Conservation (phyloP, 2,329 filamentous ascomycete species). For the Polytolypa hystricis region DNA sequence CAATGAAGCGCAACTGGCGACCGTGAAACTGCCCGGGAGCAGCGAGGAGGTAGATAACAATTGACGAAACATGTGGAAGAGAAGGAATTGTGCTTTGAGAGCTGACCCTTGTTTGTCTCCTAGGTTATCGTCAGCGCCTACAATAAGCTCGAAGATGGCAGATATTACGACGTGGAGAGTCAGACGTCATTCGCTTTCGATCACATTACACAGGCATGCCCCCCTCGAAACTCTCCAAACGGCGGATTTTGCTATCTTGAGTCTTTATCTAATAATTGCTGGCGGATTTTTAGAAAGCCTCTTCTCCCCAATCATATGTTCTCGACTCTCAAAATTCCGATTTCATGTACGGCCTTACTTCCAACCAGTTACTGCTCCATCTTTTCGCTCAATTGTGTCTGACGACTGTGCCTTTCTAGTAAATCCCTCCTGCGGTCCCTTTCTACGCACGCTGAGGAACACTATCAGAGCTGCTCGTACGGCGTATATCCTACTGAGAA, state of each 20-base stretch:
- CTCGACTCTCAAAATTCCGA: slow-evolving; percentile 67
- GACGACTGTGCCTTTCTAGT: slow-evolving; percentile 33
- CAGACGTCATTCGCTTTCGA: slow-evolving; percentile 83
- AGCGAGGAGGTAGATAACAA: slow-evolving; percentile 71
- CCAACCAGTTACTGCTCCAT: not conserved
- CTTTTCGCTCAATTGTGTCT: not conserved
- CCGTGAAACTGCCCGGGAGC: slow-evolving; percentile 78
- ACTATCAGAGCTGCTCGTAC: slow-evolving; percentile 71
- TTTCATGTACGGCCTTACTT: slow-evolving; percentile 53
- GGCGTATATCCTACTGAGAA: slow-evolving; percentile 73
- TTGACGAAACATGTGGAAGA: too few species aligned
- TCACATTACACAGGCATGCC: slow-evolving; percentile 60
- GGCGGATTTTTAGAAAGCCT: slow-evolving; percentile 56
- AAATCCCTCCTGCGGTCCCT: slow-evolving; percentile 76
- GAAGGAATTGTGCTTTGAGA: too few species aligned
- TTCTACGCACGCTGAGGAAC: slow-evolving; percentile 66
- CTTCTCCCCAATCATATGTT: slow-evolving; percentile 64
- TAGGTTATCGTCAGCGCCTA: slow-evolving; percentile 63
- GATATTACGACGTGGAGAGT: slow-evolving; percentile 85
- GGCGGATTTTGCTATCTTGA: too few species aligned
- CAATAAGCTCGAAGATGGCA: slow-evolving; percentile 66
- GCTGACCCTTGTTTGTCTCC: not conserved
- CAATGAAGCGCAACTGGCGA: slow-evolving; percentile 87
- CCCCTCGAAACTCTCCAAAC: too few species aligned
- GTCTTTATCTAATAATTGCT: too few species aligned